Percentiles rank a stretch among this genome's conserved stretches.
Evolutionary conservation across 176 grass and related monocot species (phyloP).

Genomic region (Elaeis guineensis): DNA sequence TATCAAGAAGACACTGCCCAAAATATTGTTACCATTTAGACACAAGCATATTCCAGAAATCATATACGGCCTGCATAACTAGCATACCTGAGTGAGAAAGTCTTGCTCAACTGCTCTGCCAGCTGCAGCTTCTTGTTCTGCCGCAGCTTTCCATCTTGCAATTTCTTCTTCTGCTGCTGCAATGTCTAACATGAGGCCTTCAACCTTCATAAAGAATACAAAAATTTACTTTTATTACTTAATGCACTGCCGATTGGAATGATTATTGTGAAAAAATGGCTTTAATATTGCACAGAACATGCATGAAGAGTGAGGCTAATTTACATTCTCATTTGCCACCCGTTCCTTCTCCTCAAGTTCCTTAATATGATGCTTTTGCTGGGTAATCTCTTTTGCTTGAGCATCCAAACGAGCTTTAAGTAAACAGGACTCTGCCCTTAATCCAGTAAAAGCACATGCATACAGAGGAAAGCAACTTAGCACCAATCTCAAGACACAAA

Average conservation of each 20-base stretch:
- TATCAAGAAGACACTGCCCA: too few relatives aligned
- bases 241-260: background rate
- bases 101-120: constrained; percentile 82
- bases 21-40: too few relatives aligned
- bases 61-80: background rate
- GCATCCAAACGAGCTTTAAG: constrained; percentile 75
- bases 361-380: constrained; percentile 67
- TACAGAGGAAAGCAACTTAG: constrained; percentile 24
- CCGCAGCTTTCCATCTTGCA: constrained; percentile 89
- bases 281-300: constrained; percentile 6
- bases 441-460: constrained; percentile 40
- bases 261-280: background rate
- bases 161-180: constrained; percentile 94
- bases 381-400: constrained; percentile 77
- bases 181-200: constrained; percentile 89
- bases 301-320: background rate
- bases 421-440: constrained; percentile 92
- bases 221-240: too few relatives aligned
- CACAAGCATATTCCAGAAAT: too few relatives aligned
- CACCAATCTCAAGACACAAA: background rate
- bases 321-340: constrained; percentile 93
- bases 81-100: constrained; percentile 59
- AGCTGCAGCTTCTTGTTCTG: constrained; percentile 88
- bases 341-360: constrained; percentile 79
- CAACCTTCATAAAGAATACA: constrained; percentile 46